Base-by-base conservation (phyloP, 768 basidiomycete species). In the Termitomyces sp. region DNA sequence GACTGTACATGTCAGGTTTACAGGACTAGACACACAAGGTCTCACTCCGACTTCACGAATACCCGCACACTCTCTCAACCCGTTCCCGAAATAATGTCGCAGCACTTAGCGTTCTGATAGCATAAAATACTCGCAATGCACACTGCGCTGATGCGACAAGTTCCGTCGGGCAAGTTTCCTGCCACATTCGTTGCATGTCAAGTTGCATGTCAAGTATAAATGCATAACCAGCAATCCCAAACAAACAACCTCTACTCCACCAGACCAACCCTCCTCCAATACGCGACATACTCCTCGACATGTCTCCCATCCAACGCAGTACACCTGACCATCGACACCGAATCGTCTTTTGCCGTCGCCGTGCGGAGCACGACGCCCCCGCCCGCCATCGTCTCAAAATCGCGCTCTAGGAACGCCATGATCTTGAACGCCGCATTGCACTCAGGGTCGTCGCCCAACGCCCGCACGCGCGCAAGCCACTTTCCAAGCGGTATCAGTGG, bases 351-450 rank as follows among this genome's bases (percentile, higher is more conserved):
- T 3, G 72, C 65, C 22, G 56, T 65, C 3, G 66, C 58, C 16
- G 70, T 72, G 31, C 66, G 62, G 36, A 75, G 48, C 33, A 71
- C 66, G 2, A 75, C 70, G 12, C 59, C 57, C 0, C 73, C 73
- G 5, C 65, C 60, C 12, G 73, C 66, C 64, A 75, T 69, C 24
- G 63, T 64, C 42, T 65, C 49, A 45, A 74, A 75, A 36, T 74
- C 68, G n/a, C 66, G 60, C 56, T 74, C 70, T 51, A 75, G 64
- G 54, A 75, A 75, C 12, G 61, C 50, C 6, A 72, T 41, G 5
- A 74, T 60, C 51, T 66, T 71, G 48, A 48, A 69, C 2, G 71
- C 72, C 0, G 65, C 60, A 37, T 69, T 75, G 8, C 58, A 59
- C 22, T 51, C 51, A n/a, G 60, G 65, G 28, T 71, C 65, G 18